Evolutionary conservation across 768 basidiomycete genomes (phyloP).

Genomic region (Coprinellus micaceus): DNA sequence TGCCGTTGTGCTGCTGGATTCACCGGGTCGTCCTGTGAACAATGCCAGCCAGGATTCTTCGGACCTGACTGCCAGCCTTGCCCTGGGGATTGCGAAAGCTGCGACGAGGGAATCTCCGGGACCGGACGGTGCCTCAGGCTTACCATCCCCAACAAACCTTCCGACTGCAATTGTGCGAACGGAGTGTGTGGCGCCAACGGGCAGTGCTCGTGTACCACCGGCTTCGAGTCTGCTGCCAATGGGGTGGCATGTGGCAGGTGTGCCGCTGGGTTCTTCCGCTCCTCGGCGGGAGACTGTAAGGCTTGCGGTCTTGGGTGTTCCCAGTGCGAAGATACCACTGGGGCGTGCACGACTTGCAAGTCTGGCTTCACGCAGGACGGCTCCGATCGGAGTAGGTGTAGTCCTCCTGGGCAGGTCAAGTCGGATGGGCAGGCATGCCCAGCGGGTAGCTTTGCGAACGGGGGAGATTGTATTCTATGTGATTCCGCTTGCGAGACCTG

Average conservation of each 20-base stretch:
- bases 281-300: conserved; percentile 68
- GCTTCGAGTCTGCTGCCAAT: conserved; percentile 68
- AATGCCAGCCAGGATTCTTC: conserved; percentile 71
- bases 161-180: conserved; percentile 79
- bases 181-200: conserved; percentile 68
- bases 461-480: conserved; percentile 52
- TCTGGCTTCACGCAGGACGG: conserved; percentile 65
- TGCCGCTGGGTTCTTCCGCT: conserved; percentile 69
- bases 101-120: conserved; percentile 79
- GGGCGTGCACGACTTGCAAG: conserved; percentile 69
- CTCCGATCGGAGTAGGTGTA: conserved; percentile 65
- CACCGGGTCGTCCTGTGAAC: conserved; percentile 75
- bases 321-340: conserved; percentile 63
- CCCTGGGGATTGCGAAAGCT: conserved; percentile 61
- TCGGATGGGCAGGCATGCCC: conserved; percentile 58
- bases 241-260: conserved; percentile 79
- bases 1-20: conserved; percentile 76
- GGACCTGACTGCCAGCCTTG: conserved; percentile 71
- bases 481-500: conserved; percentile 70
- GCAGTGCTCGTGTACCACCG: conserved; percentile 71
- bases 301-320: conserved; percentile 73
- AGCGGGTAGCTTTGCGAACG: conserved; percentile 56
- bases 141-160: conserved; percentile 49
- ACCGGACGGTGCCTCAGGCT: conserved; percentile 64
- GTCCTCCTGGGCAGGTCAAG: conserved; percentile 46